Conservation (phyloP, 192 early-diverging fungal genomes). For the Anaeromyces robustus region DNA sequence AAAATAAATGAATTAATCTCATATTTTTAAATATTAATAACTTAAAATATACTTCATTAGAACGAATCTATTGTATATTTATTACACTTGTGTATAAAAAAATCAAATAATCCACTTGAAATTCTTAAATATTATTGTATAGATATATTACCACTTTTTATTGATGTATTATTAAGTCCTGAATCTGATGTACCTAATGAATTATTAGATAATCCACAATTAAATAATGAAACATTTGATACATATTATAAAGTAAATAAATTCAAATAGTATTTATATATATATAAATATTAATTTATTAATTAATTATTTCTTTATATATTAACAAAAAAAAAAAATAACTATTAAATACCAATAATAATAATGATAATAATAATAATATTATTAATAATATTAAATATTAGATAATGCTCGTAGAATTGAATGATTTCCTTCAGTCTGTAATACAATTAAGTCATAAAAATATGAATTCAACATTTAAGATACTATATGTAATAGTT, state of each 20-base stretch:
- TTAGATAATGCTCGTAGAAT: not conserved
- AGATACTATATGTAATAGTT: not conserved
- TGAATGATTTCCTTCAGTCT: not conserved
- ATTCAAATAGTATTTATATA: too few species aligned
- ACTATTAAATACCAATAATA: too few species aligned
- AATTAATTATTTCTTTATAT: too few species aligned
- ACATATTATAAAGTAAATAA: not conserved
- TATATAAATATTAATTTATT: too few species aligned
- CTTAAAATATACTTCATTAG: not conserved
- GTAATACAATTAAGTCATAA: too few species aligned
- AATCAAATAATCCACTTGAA: not conserved
- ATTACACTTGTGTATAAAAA: not conserved
- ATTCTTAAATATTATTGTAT: not conserved
- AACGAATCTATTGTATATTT: not conserved
- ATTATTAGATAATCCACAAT: not conserved
- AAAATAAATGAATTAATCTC: too few species aligned
- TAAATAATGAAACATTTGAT: not conserved
- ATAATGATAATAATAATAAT: too few species aligned
- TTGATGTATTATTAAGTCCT: not conserved
- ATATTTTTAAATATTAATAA: too few species aligned
- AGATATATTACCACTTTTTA: not conserved
- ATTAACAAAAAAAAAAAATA: too few species aligned
- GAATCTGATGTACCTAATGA: not conserved
- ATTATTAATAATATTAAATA: too few species aligned
- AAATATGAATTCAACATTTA: too few species aligned